Evolutionary conservation across 164 flowering plant genomes (phyloP).

Genomic region (Nymphaea colorata): DNA sequence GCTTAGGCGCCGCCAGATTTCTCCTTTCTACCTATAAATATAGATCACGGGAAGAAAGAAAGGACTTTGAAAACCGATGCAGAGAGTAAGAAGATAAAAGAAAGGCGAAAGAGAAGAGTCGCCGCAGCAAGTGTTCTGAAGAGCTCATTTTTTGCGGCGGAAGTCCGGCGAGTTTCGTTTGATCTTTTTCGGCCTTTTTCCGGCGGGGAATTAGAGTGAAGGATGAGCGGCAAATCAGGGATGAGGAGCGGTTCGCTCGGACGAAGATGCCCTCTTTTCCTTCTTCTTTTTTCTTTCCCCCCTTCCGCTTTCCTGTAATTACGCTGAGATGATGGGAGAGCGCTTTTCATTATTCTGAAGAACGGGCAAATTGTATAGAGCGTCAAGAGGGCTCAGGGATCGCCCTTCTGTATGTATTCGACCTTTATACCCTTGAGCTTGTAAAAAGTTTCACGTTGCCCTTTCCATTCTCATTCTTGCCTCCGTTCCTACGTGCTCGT

Average conservation of each 20-base stretch:
- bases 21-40: too few species aligned
- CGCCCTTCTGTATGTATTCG: neutral
- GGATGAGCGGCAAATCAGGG: neutral
- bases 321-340: neutral
- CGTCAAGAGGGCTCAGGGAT: too few species aligned
- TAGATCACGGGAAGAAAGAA: too few species aligned
- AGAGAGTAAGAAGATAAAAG: neutral
- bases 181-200: neutral
- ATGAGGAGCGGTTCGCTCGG: neutral
- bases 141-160: too few species aligned
- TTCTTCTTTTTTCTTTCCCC: too few species aligned
- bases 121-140: too few species aligned
- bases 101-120: neutral
- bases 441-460: neutral
- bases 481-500: too few species aligned
- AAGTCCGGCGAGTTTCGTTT: neutral
- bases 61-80: too few species aligned
- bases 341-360: neutral
- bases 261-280: neutral
- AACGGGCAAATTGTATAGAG: neutral
- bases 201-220: neutral
- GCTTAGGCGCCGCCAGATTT: too few species aligned
- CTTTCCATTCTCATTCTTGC: too few species aligned
- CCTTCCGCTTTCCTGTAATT: neutral
- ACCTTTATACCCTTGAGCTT: neutral